phyloP scores from a whole-genome alignment of 2,329 filamentous ascomycete genomes.

The Trichoderma aggressivum region DNA sequence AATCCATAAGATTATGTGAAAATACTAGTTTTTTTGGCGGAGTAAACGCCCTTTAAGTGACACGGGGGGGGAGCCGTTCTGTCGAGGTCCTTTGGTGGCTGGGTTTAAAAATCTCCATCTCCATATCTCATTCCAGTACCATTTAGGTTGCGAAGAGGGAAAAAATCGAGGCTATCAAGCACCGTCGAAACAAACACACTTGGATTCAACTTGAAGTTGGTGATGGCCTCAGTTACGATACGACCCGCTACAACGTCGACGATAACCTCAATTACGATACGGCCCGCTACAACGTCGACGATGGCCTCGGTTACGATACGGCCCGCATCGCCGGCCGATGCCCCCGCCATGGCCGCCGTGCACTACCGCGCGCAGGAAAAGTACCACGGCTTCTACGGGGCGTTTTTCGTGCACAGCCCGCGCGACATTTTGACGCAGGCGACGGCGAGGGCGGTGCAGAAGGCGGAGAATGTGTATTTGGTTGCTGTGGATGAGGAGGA shows the following conservation, averaged over 20 bases:
- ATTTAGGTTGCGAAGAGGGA: background rate
- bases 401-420: constrained; percentile 21
- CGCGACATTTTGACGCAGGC: constrained; percentile 14
- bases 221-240: background rate
- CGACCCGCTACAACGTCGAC: too few species aligned
- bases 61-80: background rate
- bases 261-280: constrained; percentile 19
- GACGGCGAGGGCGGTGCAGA: background rate
- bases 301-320: constrained; percentile 12
- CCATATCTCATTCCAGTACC: background rate
- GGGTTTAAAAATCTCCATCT: background rate
- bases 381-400: constrained; percentile 24
- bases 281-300: too few species aligned
- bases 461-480: background rate
- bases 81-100: background rate
- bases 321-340: constrained; percentile 18
- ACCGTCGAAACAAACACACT: background rate
- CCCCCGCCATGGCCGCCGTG: constrained; percentile 16
- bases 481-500: constrained; percentile 13
- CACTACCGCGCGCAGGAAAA: constrained; percentile 22
- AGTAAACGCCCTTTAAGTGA: background rate
- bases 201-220: too few species aligned
- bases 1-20: background rate
- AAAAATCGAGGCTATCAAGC: background rate
- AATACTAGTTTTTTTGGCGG: background rate